Percentiles rank a stretch among this genome's conserved stretches.
These are phyloP conservation scores for Clarireedia homoeocarpa DNA, from an alignment of 2,329 filamentous ascomycete species.

Conservation along the genomic window DNA sequence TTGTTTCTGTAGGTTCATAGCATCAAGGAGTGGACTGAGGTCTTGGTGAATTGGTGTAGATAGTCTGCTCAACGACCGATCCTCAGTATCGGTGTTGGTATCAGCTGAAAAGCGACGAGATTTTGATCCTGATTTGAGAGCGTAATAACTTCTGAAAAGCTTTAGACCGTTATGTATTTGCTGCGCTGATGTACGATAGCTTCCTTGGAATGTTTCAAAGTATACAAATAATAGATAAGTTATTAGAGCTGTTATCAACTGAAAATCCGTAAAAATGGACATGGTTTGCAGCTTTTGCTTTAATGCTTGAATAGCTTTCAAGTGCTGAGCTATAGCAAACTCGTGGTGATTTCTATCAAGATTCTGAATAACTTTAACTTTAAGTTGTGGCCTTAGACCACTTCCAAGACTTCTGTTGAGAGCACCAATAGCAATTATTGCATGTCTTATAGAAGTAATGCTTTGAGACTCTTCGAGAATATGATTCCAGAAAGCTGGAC, in stretches of 20 bases:
- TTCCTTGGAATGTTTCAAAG: conserved; percentile 29
- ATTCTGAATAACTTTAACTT: conserved; percentile 31
- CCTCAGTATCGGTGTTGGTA: neutral
- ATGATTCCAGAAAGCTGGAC: conserved; percentile 55
- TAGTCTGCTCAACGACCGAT: neutral
- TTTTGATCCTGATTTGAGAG: conserved; percentile 16
- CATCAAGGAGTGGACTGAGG: conserved; percentile 2
- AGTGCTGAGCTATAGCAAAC: conserved; percentile 51
- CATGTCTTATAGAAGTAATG: conserved; percentile 53
- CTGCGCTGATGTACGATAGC: conserved; percentile 50
- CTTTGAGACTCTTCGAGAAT: conserved; percentile 55
- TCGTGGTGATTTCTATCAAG: conserved; percentile 46
- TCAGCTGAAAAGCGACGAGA: conserved; percentile 7
- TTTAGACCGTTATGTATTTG: conserved; percentile 53
- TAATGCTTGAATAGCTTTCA: conserved; percentile 46
- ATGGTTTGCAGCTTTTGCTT: conserved; percentile 31
- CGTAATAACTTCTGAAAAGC: conserved; percentile 40
- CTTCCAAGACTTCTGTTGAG: conserved; percentile 55
- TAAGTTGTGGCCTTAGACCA: conserved; percentile 23
- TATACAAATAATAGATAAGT: conserved; percentile 26
- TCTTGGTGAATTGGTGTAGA: neutral
- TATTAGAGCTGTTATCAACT: conserved; percentile 32
- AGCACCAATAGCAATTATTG: conserved; percentile 58
- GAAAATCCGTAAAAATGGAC: conserved; percentile 34
- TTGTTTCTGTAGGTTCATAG: conserved; percentile 10